Evolutionary conservation across 169 alveolate species (phyloP).

Genomic region (Theileria parva): DNA sequence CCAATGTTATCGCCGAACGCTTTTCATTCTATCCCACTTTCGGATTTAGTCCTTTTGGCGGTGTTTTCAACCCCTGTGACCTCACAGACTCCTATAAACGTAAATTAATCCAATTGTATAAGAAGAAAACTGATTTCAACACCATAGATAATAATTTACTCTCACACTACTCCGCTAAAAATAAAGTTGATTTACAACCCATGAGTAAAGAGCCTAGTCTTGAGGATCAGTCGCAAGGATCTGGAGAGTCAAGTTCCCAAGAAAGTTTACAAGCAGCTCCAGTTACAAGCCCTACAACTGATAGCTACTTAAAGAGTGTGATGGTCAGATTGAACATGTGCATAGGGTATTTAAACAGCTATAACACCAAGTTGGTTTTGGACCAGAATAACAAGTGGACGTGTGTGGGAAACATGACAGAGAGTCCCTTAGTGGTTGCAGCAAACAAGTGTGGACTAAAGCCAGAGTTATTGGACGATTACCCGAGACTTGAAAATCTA

Average conservation of each 20-base stretch:
- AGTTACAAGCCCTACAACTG: neutral
- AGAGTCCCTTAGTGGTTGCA: slow-evolving; percentile 87
- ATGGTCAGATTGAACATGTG: slow-evolving; percentile 76
- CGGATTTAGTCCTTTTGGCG: slow-evolving; percentile 87
- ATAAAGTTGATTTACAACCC: neutral
- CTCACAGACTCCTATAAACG: slow-evolving; percentile 34
- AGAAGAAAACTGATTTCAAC: neutral
- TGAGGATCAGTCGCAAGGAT: neutral
- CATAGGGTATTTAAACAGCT: slow-evolving; percentile 84
- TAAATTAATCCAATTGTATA: neutral
- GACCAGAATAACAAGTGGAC: slow-evolving; percentile 63
- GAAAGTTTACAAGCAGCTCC: neutral
- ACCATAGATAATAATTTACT: neutral
- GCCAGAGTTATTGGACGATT: slow-evolving; percentile 35
- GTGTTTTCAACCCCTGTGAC: slow-evolving; percentile 74
- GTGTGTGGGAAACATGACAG: slow-evolving; percentile 87
- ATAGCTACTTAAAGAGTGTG: slow-evolving; percentile 33
- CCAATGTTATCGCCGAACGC: slow-evolving; percentile 46
- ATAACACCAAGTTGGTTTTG: slow-evolving; percentile 75
- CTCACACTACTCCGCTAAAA: neutral
- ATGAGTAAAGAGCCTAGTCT: neutral
- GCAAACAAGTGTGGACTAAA: slow-evolving; percentile 87
- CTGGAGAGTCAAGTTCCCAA: neutral
- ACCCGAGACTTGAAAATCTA: slow-evolving; percentile 62
- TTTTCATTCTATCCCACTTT: slow-evolving; percentile 83